Base-by-base conservation (phyloP, 768 basidiomycete species). In the Collybia sp. region DNA sequence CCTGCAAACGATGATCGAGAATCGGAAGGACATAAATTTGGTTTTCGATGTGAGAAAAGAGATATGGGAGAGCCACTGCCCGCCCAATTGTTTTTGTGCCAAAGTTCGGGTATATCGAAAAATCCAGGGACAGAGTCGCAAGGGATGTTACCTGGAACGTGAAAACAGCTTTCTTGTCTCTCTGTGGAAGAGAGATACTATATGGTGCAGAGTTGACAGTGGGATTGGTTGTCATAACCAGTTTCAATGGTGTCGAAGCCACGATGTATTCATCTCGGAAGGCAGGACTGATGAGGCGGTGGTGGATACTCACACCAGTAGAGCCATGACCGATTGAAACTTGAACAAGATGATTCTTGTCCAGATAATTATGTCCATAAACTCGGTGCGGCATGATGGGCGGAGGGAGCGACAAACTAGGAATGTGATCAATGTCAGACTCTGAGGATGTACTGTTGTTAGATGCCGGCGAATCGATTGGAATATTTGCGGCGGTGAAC, bases 361-460 rank as follows among this genome's bases (percentile, higher is more conserved):
- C 92, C 43, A 99, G 76, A 64, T 89, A 93, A 59, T 91, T 95
- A 69, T 99, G 95, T 6, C 95, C 95, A 61, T 99, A 99, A 30
- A 95, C 88, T 44, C 93, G 83, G 61, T 97, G 92, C 20, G 96
- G 93, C 80, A 99, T 95, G 61, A 97, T 97, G 2, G 96, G 96
- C 1, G 96, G 96, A 2, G 96, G 96, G 13, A 99, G 76, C 15
- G 88, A 91, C n/a, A 99, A 73, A 1, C 87, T 86, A 12, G 96
- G 96, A 51, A 99, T 99, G 50, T 85, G 72, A 60, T 99, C 96
- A 31, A 89, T 83, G 50, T 97, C 90, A 31, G 76, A 69, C 58
- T 91, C 80, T 8, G 68, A 60, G 38, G 66, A 59, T 44, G 66
- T 56, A 25, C 44, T 57, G 1, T 51, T 45, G 43, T 70, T 70